Evolutionary conservation across 441 rosid species (phyloP), one percentile per base, ranked within the genome.

Genomic region (Euphorbia schlechtendalii): DNA sequence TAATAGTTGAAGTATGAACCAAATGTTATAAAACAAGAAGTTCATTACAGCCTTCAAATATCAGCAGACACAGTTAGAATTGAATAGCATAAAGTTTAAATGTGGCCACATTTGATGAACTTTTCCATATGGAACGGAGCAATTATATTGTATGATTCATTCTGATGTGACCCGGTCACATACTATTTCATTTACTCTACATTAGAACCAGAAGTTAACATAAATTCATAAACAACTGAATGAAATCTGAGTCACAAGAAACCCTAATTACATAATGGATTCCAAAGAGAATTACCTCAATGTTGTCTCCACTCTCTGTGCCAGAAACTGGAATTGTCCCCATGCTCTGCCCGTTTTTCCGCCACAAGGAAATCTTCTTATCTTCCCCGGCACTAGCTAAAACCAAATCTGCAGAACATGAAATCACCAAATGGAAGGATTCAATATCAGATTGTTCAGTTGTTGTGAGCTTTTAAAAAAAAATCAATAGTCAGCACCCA

Each of bases 371-470:
- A 68, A 94, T 91, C 85, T 80, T 90, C 88, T 87, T 89, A 67
- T 90, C 99, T 38, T 90, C 99, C 63, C 99, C 97, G 2, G 96
- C 86, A 83, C 97, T 90, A 20, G 96, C 99, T 70, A 90, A 83
- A 40, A 90, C 96, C 69, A 94, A 82, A 89, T 89, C 99, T 94
- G 79, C 77, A 55, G 21, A 64, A 30, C n/a, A 12, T 8, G 36
- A 61, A 13, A 27, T n/a, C 53, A 48, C 15, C 4, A n/a, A n/a
- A n/a, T 5, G 4, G 53, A 17, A 48, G 53, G 21, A 48, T 15
- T 48, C 53, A 48, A 48, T 17, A 15, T 48, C 21, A 48, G 21
- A 17, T 1, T 17, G 53, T 1, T 17, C 15, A 15, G 53, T n/a
- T n/a, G n/a, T n/a, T n/a, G n/a, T n/a, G n/a, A n/a, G n/a, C n/a